phyloP scores from a whole-genome alignment of 345 rosid species.

The Eucalyptus lansdowneana region DNA sequence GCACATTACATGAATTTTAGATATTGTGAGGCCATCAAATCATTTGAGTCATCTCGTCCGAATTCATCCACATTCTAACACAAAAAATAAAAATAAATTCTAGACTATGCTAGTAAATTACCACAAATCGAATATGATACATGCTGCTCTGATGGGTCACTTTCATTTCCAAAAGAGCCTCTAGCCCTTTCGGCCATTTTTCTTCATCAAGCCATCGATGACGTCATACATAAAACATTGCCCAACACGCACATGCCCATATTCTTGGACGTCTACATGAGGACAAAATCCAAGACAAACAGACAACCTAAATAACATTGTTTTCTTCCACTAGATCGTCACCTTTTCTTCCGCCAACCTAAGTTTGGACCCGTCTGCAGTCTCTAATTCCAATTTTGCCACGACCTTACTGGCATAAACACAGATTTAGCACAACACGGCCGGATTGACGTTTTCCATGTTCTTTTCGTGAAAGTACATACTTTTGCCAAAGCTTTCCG shows the following conservation, averaged over 20 bases:
- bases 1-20: not conserved
- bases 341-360: not conserved
- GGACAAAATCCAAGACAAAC: not conserved
- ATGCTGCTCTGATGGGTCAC: not conserved
- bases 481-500: not conserved
- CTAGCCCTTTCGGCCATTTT: not conserved
- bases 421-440: not conserved
- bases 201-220: not conserved
- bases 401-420: not conserved
- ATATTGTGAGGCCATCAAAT: not conserved
- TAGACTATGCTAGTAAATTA: not conserved
- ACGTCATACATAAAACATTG: not conserved
- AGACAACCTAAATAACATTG: not conserved
- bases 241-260: not conserved
- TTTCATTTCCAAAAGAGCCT: not conserved
- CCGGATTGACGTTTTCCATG: not conserved
- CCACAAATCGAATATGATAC: not conserved
- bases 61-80: not conserved
- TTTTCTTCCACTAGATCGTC: not conserved
- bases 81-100: not conserved
- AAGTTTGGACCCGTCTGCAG: not conserved
- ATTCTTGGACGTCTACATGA: not conserved
- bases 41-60: rapidly evolving
- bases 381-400: not conserved
- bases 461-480: not conserved